Conservation (phyloP, 805 yeast species). For the Candida berthetii region DNA sequence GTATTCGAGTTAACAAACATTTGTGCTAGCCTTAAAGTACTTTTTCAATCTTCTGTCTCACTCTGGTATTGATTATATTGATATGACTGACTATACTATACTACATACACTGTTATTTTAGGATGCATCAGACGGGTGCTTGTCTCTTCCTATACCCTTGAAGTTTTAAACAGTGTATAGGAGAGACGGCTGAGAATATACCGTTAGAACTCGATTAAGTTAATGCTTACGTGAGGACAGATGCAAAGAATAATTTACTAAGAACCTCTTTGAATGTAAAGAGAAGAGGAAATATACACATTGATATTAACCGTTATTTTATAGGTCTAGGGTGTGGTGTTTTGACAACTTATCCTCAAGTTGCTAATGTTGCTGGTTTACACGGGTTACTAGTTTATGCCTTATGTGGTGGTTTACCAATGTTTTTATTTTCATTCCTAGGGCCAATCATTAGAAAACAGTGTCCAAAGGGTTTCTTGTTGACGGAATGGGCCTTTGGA, state of each 20-base stretch:
- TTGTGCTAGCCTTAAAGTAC: too few species aligned
- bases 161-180: too few species aligned
- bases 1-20: too few species aligned
- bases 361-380: constrained; percentile 79
- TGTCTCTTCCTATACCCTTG: constrained; percentile 2
- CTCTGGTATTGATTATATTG: too few species aligned
- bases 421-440: constrained; percentile 71
- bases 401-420: constrained; percentile 75
- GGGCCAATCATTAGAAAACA: constrained; percentile 76
- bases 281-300: too few species aligned
- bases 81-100: too few species aligned
- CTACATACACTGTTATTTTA: background rate
- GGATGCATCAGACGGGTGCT: constrained; percentile 42
- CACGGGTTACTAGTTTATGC: constrained; percentile 85
- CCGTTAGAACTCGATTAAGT: constrained; percentile 80
- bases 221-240: constrained; percentile 76
- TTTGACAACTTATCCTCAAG: constrained; percentile 77
- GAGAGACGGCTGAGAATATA: constrained; percentile 55
- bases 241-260: background rate
- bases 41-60: background rate
- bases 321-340: constrained; percentile 75
- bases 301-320: constrained; percentile 7
- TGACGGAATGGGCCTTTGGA: constrained; percentile 91
- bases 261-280: too few species aligned
- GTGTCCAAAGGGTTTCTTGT: constrained; percentile 86